Conservation (phyloP, 2,329 filamentous ascomycete species). For the Cryphonectria naterciae region DNA sequence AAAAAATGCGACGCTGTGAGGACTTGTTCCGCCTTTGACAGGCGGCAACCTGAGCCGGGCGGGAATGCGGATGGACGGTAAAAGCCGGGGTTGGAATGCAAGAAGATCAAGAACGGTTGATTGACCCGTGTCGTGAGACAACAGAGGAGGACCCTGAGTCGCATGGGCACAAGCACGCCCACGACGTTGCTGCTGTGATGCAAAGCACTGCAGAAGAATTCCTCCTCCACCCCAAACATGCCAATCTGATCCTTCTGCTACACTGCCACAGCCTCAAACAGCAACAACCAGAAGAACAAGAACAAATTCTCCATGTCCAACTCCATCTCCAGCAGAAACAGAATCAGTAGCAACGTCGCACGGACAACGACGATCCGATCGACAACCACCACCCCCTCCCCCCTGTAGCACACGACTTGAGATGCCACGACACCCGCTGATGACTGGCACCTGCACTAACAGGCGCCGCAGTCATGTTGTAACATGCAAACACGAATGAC, state of each 20-base stretch:
- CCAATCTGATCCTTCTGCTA: neutral
- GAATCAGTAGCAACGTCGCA: neutral
- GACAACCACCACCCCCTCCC: neutral
- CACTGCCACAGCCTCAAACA: neutral
- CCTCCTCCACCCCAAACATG: neutral
- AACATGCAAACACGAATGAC: slow-evolving; percentile 9
- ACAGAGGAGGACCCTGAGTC: neutral
- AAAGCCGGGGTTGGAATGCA: neutral
- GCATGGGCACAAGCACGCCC: too few species aligned
- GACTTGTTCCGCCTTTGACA: neutral
- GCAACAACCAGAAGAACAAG: neutral
- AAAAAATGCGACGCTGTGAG: neutral
- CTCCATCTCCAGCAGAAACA: neutral
- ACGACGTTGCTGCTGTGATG: neutral
- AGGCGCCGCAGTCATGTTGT: slow-evolving; percentile 13
- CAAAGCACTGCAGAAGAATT: neutral
- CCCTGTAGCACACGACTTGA: neutral
- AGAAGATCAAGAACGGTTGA: neutral
- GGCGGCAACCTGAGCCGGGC: neutral
- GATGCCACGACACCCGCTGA: slow-evolving; percentile 8
- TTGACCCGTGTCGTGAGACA: neutral
- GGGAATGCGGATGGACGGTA: neutral
- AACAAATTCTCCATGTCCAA: too few species aligned
- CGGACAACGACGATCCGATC: neutral
- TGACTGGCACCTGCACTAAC: slow-evolving; percentile 5